Conservation (phyloP, 2,329 filamentous ascomycete genomes). For the Hortaea werneckii region DNA sequence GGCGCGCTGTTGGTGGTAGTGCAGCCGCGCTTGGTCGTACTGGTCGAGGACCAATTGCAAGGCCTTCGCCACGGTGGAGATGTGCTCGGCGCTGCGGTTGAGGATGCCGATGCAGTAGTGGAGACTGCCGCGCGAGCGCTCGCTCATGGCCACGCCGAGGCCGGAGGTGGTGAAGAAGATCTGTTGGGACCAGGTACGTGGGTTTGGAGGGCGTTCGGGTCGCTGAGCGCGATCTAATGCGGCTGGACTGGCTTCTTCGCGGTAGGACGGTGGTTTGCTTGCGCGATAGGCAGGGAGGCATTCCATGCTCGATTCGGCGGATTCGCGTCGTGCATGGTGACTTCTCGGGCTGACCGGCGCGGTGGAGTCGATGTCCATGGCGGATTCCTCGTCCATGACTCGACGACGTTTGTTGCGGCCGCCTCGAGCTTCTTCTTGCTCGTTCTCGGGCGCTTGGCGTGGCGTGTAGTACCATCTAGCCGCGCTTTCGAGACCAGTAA, state of each 20-base stretch:
- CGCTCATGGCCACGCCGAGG: constrained; percentile 81
- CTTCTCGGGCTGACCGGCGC: background rate
- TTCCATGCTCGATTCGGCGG: constrained; percentile 59
- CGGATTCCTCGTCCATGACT: constrained; percentile 34
- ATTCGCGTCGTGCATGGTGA: constrained; percentile 42
- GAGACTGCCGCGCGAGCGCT: constrained; percentile 72
- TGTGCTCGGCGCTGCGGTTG: constrained; percentile 69
- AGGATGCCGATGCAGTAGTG: constrained; percentile 77
- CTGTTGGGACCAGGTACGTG: constrained; percentile 56
- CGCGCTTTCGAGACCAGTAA: constrained; percentile 79
- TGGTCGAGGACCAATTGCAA: constrained; percentile 69
- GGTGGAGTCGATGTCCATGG: constrained; percentile 20
- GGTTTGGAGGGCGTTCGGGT: constrained; percentile 28
- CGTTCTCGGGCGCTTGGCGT: constrained; percentile 43
- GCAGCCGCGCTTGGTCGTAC: constrained; percentile 50
- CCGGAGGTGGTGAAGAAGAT: constrained; percentile 79
- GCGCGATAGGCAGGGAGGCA: constrained; percentile 78
- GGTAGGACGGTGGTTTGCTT: constrained; percentile 37
- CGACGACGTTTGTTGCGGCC: constrained; percentile 33
- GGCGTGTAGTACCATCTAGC: constrained; percentile 68
- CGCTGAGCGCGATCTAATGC: constrained; percentile 15
- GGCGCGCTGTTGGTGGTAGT: constrained; percentile 42
- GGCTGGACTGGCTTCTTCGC: constrained; percentile 24
- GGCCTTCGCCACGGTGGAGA: constrained; percentile 63
- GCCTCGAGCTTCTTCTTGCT: constrained; percentile 26